Base-by-base conservation (phyloP, 106 monocot species). In the Dendrobium huoshanense region DNA sequence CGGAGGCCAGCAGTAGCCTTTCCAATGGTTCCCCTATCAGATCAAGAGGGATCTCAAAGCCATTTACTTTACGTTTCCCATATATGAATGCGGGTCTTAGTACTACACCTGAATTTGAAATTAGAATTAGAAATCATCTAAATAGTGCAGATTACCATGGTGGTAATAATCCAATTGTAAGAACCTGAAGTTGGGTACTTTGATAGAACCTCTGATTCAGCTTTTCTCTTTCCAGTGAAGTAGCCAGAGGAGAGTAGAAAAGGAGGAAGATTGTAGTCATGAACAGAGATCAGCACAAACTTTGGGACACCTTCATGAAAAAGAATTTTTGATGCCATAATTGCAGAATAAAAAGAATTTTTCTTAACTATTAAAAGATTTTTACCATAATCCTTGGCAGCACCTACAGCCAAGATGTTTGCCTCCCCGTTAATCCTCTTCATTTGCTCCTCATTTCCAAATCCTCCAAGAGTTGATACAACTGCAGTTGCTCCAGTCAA, bases 361-460 rank as follows among this genome's bases (percentile, higher is more conserved):
- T 74, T 20, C 43, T 37, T 7, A 20, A 10, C 48, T 11, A 48
- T 48, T 48, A 68, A 9, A 68, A 68, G 9, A 68, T 25, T 29
- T 67, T 70, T 70, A 70, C 70, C 70, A 70, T 70, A n/a, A 75
- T 90, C 86, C 70, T 96, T 93, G 72, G 96, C 96, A 64, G 91
- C 93, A 82, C 75, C 77, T 4, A 93, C 84, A 76, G 96, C 84
- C 77, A 91, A 80, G 76, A 93, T 81, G 83, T 93, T 96, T 22
- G 96, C 93, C 73, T 96, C 96, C 2, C 96, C 93, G 81, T 96
- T 92, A 80, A 93, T 91, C 78, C 73, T 89, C 75, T 88, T 96
- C 96, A 96, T 96, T 29, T 96, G 93, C 59, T 96, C 93, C 61
- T 93, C 88, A 58, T 78, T 91, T 41, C 95, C 95, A 84, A 95